These are phyloP conservation scores for Boletus reticuloceps DNA, from an alignment of 768 basidiomycete genomes.

Conservation along the genomic window DNA sequence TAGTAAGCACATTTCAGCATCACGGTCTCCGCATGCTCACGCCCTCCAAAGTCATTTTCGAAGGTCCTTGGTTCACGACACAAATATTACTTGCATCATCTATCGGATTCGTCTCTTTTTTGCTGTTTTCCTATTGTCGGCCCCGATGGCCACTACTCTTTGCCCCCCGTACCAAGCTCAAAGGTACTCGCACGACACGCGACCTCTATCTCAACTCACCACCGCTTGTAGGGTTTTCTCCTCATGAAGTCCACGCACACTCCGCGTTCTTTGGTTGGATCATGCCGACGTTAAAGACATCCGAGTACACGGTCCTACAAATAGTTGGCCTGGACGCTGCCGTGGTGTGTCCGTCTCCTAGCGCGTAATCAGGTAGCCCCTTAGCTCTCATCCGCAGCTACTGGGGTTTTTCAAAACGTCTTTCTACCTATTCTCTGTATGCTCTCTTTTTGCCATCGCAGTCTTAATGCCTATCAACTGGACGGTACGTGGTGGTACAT, in stretches of 20 bases:
- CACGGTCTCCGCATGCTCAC: slow-evolving; percentile 6
- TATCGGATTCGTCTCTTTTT: slow-evolving; percentile 77
- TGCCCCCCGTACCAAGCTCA: slow-evolving; percentile 91
- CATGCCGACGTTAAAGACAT: slow-evolving; percentile 83
- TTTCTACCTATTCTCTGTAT: slow-evolving; percentile 86
- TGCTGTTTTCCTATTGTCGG: slow-evolving; percentile 86
- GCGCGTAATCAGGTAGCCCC: not conserved
- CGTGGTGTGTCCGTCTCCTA: slow-evolving; percentile 59
- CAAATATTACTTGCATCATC: slow-evolving; percentile 76
- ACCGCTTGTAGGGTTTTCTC: slow-evolving; percentile 73
- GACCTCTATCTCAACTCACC: not conserved
- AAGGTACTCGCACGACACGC: slow-evolving; percentile 51
- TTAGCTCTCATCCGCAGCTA: slow-evolving; percentile 48
- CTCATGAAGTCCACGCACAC: slow-evolving; percentile 87
- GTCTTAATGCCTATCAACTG: slow-evolving; percentile 97
- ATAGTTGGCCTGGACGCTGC: slow-evolving; percentile 97
- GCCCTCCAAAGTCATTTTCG: slow-evolving; percentile 58
- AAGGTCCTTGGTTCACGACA: slow-evolving; percentile 95
- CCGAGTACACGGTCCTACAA: slow-evolving; percentile 91
- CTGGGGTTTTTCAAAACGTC: slow-evolving; percentile 95
- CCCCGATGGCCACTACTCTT: slow-evolving; percentile 88
- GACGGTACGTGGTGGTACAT: slow-evolving; percentile 53
- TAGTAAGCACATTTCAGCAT: slow-evolving; percentile 37
- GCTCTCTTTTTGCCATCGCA: slow-evolving; percentile 74
- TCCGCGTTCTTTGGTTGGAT: slow-evolving; percentile 95